Evolutionary conservation across 2,329 filamentous ascomycete species (phyloP), one percentile per base, ranked within the genome.

Genomic region (Geoglossum cookeanum): DNA sequence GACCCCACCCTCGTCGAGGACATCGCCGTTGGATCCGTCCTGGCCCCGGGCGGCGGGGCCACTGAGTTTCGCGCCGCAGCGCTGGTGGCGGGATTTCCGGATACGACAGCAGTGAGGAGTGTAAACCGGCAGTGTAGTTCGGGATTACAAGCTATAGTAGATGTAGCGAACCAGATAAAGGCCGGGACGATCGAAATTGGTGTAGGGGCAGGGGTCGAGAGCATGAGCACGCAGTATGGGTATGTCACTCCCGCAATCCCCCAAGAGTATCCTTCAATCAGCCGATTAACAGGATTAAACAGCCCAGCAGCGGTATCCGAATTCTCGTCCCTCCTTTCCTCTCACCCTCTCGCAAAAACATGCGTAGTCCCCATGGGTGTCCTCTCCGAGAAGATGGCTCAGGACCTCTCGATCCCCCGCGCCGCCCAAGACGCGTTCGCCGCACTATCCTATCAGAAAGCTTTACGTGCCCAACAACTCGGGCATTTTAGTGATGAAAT

Each of bases 331-430:
- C 78, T 87, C 56, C 81, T 97, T 61, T 87, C 96, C 68, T 79
- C 75, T 65, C 79, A 91, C 75, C 78, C 81, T 62, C 84, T 92
- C 68, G 79, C 90, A 29, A 85, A 85, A 66, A 94, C 96, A 78
- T 98, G 92, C 82, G 96, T 94, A 75, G 91, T 97, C 2, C 84
- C 89, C 69, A 97, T 97, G 92, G 91, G 91, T 64, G 79, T 89
- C 9, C 77, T 97, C 55, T 95, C 88, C 32, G 92, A 98, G 73
- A 72, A 91, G 66, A 96, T 97, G 91, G 92, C 91, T 63, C 85
- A 88, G 72, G 88, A 89, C 68, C 81, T 84, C 65, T 76, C 78
- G 59, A 80, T 97, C 66, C 66, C 74, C 58, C 84, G 92, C 60
- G 72, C 76, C 9, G 74, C 78, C 56, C 92, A 97, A 72, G 92